These are phyloP conservation scores for Scedosporium minutisporum DNA, from an alignment of 2,329 filamentous ascomycete genomes.

Conservation along the genomic window DNA sequence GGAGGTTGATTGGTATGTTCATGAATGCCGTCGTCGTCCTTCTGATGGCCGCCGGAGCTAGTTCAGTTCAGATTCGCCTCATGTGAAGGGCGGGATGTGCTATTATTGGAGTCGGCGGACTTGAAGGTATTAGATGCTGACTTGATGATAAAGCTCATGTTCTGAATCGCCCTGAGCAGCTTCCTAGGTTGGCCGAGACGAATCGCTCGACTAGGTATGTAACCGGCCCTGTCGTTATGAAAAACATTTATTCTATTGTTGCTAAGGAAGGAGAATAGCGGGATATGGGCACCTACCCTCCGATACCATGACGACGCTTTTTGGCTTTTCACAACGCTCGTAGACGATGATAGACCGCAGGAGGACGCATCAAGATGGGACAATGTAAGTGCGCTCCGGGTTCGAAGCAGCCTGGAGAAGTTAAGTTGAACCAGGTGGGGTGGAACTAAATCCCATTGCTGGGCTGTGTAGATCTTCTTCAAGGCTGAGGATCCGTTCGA, in stretches of 20 bases:
- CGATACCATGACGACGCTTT: conserved; percentile 32
- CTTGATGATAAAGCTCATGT: conserved; percentile 22
- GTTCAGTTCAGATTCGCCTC: neutral
- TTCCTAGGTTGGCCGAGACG: conserved; percentile 22
- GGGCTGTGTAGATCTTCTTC: conserved; percentile 20
- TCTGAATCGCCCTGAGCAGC: conserved; percentile 29
- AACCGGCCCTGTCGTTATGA: conserved; percentile 10
- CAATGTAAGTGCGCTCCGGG: conserved; percentile 18
- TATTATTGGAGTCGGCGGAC: neutral
- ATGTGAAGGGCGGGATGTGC: neutral
- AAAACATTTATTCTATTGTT: neutral
- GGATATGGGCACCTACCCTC: conserved; percentile 38
- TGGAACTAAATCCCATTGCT: neutral
- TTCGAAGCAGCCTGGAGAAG: neutral
- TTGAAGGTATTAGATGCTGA: neutral
- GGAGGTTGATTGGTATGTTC: conserved; percentile 25
- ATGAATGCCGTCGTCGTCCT: conserved; percentile 4
- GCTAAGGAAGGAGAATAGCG: conserved; percentile 17
- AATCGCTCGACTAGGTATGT: conserved; percentile 12
- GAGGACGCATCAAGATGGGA: conserved; percentile 22
- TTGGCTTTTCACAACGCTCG: conserved; percentile 32
- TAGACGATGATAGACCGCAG: conserved; percentile 22
- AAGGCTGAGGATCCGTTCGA: conserved; percentile 28
- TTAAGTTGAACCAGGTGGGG: neutral
- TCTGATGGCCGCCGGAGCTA: neutral